Base-by-base conservation (phyloP, 805 yeast genomes). In the Wickerhamiella australiensis region DNA sequence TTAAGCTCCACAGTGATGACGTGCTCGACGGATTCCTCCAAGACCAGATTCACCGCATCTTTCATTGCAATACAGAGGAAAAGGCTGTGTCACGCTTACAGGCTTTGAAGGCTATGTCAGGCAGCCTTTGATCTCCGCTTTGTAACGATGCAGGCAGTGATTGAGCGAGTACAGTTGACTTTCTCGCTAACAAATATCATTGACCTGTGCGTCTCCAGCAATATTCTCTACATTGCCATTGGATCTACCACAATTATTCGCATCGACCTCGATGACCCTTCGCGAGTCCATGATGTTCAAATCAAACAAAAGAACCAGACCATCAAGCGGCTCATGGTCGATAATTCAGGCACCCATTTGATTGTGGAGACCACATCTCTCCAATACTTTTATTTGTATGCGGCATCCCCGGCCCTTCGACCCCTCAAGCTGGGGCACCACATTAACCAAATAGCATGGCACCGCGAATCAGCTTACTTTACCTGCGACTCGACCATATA, bases 1-100 rank as follows among this genome's bases (percentile, higher is more conserved):
- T 77, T 76, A 47, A 90, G 75, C 63, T 90, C 98, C 15, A 90
- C 63, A 1, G 94, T 78, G 7, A 90, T 79, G 2, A 79, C 69
- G 61, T 90, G 97, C 44, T 96, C 96, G 71, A 81, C 74, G 7
- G 95, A 84, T 66, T 88, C 98, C 61, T 78, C 83, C 46, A 90
- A 71, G 22, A 90, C 79, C 65, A 86, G 82, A 17, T 87, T 79
- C 1, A 97, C 97, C 29, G 86, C 77, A 35, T 87, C 83, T 53
- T 81, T 72, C 83, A 79, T 78, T 25, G 44, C 46, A 26, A 21
- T 3, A 11, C 20, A 15, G 20, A n/a, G n/a, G n/a, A n/a, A n/a
- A n/a, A n/a, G n/a, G n/a, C n/a, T n/a, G n/a, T n/a, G n/a, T n/a
- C n/a, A n/a, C n/a, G n/a, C n/a, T n/a, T n/a, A n/a, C n/a, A n/a